Evolutionary conservation across 306 rosid genomes (phyloP), one percentile per base, ranked within the genome.

Genomic region (Cicer chorassanicum): DNA sequence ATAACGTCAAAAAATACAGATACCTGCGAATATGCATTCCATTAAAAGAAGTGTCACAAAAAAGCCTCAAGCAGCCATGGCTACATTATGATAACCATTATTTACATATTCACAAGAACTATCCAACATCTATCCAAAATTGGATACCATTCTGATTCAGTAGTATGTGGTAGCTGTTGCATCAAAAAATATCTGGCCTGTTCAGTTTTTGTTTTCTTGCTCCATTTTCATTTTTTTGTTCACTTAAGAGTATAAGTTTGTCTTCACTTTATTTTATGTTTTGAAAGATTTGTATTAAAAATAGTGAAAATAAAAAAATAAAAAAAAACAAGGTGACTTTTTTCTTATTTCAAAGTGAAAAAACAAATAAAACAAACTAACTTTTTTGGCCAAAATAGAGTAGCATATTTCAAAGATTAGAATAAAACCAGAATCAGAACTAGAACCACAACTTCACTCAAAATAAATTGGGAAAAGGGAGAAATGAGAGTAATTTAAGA

Each of bases 1-100:
- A 84, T 13, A 55, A 91, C 79, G 86, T 93, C 97, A 78, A 89
- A 93, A 81, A 82, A 80, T 77, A 93, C 84, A 39, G 93, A 84
- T 48, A 89, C 83, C 97, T 93, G 98, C 88, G 86, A 77, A 42
- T 39, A 16, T 76, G 78, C 45, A 21, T 70, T 55, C 19, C 66
- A 54, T 54, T 24, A 70, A 63, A 45, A 59, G 6, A 44, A 71
- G 12, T 18, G 8, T 29, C 34, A 34, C 66, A 72, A 13, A 46
- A 39, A 12, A 54, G 42, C 41, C 16, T 51, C 44, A 55, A 45
- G 34, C 59, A 53, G 63, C 18, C 29, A 3, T 10, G 56, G 5
- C 11, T 44, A 10, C 56, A 50, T 36, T 0, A 4, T 9, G 9
- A 46, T 11, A 36, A 70, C 40, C 67, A 54, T 18, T 36, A 19